Conservation (phyloP, 371 early-diverging fungal species). For the Basidiobolus meristosporus region DNA sequence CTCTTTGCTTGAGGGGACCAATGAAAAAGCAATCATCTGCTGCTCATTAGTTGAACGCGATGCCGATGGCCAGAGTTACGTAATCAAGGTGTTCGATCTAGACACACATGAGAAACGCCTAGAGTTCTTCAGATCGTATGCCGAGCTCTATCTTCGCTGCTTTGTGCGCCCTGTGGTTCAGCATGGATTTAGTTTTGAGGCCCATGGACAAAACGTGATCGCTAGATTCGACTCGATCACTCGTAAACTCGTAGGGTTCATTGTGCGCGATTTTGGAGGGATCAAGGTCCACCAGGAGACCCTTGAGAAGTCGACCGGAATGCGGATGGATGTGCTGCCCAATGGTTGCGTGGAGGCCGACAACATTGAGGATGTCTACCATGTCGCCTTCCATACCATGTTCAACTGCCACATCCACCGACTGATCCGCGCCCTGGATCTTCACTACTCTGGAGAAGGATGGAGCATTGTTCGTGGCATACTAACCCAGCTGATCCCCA, state of each 20-base stretch:
- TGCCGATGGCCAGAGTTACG: slow-evolving; percentile 20
- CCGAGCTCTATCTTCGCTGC: slow-evolving; percentile 24
- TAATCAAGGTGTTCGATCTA: slow-evolving; percentile 25
- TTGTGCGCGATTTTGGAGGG: slow-evolving; percentile 60
- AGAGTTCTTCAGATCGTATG: slow-evolving; percentile 20
- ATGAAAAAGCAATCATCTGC: slow-evolving; percentile 31
- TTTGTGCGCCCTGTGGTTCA: slow-evolving; percentile 38
- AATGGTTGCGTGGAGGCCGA: background rate
- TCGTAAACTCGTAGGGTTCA: slow-evolving; percentile 37
- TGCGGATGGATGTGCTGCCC: slow-evolving; percentile 17
- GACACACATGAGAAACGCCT: slow-evolving; percentile 25
- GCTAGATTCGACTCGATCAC: slow-evolving; percentile 31
- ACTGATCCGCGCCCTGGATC: slow-evolving; percentile 35
- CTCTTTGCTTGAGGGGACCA: too few species aligned
- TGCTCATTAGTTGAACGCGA: slow-evolving; percentile 40
- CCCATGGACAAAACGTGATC: slow-evolving; percentile 49
- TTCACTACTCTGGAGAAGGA: slow-evolving; percentile 39
- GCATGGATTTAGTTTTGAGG: slow-evolving; percentile 53
- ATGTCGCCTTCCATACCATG: slow-evolving; percentile 32
- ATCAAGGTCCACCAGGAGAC: slow-evolving; percentile 36
- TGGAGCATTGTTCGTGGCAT: slow-evolving; percentile 35
- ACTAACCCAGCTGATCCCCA: slow-evolving; percentile 19
- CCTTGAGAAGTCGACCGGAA: slow-evolving; percentile 16
- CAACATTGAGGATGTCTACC: slow-evolving; percentile 15
- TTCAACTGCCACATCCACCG: slow-evolving; percentile 45